phyloP scores from a whole-genome alignment of 805 yeast species.

The Sporopachydermia quercuum region DNA sequence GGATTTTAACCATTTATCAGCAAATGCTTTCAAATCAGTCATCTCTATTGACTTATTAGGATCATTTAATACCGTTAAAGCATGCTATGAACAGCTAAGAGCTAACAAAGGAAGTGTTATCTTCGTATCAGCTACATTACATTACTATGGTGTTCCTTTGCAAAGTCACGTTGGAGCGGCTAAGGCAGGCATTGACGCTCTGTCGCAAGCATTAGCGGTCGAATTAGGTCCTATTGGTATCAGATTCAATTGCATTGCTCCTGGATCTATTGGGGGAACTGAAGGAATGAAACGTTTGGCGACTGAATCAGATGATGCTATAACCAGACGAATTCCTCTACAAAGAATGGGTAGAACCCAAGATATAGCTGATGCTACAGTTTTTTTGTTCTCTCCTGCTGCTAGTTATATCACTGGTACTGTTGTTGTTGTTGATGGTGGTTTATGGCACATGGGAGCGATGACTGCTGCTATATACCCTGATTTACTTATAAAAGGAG shows the following conservation, averaged over 20 bases:
- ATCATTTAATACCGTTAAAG: slow-evolving; percentile 80
- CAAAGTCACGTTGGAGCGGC: slow-evolving; percentile 91
- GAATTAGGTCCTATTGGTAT: slow-evolving; percentile 87
- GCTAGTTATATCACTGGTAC: slow-evolving; percentile 68
- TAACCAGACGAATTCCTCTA: slow-evolving; percentile 37
- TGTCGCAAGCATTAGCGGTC: slow-evolving; percentile 71
- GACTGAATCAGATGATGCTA: slow-evolving; percentile 24
- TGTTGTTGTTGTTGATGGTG: slow-evolving; percentile 78
- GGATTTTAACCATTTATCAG: slow-evolving; percentile 60
- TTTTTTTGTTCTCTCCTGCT: slow-evolving; percentile 72
- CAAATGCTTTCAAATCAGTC: slow-evolving; percentile 83
- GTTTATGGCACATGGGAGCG: slow-evolving; percentile 67
- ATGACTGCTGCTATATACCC: background rate
- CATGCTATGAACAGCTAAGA: slow-evolving; percentile 49
- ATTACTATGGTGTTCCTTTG: slow-evolving; percentile 77
- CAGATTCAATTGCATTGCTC: slow-evolving; percentile 74
- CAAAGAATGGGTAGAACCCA: slow-evolving; percentile 39
- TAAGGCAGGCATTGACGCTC: slow-evolving; percentile 88
- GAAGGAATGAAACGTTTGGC: slow-evolving; percentile 66
- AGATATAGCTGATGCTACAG: slow-evolving; percentile 84
- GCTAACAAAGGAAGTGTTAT: slow-evolving; percentile 56
- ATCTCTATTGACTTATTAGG: slow-evolving; percentile 80
- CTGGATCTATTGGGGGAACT: slow-evolving; percentile 79
- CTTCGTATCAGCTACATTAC: slow-evolving; percentile 81
- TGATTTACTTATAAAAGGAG: background rate